A percentile compares a stretch with the other conserved stretches of the same genome.
Evolutionary conservation across 768 basidiomycete species (phyloP).

Genomic region (Neoboletus magnificus): DNA sequence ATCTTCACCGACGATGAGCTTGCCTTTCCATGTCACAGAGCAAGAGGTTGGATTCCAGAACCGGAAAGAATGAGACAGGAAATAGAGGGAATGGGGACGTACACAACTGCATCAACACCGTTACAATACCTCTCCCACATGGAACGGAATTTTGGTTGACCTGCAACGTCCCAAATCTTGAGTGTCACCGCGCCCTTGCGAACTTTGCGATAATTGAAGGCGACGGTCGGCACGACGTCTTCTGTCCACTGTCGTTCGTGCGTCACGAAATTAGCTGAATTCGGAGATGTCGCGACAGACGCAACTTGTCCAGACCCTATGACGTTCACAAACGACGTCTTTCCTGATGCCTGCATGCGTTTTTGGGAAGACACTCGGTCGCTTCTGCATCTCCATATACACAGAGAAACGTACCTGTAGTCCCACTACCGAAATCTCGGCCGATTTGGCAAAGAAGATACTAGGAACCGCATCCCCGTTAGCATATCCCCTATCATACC

Average conservation of each 20-base stretch:
- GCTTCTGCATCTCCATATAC: background rate
- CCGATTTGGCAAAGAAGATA: constrained; percentile 82
- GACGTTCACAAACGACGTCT: constrained; percentile 92
- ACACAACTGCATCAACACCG: constrained; percentile 92
- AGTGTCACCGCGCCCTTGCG: constrained; percentile 86
- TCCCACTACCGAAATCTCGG: constrained; percentile 90
- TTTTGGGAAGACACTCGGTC: background rate
- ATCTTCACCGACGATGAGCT: constrained; percentile 46
- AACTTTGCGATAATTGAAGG: constrained; percentile 88
- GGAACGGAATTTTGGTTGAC: constrained; percentile 89
- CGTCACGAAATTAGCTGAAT: background rate
- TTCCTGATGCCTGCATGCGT: constrained; percentile 74
- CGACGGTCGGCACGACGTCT: constrained; percentile 94
- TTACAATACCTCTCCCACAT: constrained; percentile 96
- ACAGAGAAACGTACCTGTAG: constrained; percentile 54
- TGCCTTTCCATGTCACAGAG: background rate
- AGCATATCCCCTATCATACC: background rate
- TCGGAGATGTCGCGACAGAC: background rate
- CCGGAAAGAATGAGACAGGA: background rate
- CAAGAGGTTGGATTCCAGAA: background rate
- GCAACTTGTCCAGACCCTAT: constrained; percentile 75
- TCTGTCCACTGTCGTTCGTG: constrained; percentile 73
- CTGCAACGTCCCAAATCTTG: constrained; percentile 96
- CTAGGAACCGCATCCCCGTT: constrained; percentile 31
- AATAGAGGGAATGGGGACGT: constrained; percentile 27